Conservation (phyloP, 2,329 filamentous ascomycete genomes). For the Apiospora marii region DNA sequence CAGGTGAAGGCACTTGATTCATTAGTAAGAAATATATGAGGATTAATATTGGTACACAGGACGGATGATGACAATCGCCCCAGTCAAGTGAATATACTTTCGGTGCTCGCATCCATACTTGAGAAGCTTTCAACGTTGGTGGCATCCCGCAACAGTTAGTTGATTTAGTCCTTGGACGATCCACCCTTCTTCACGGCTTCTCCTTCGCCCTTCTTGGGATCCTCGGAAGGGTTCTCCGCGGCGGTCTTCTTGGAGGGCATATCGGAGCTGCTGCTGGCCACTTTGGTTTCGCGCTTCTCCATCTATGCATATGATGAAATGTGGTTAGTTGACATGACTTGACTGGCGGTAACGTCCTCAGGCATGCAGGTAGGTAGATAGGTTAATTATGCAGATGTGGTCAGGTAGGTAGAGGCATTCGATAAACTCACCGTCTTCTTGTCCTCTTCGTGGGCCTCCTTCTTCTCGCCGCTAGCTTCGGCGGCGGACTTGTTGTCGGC, state of each 20-base stretch:
- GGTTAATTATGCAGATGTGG: too few species aligned
- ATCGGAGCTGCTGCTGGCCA: slow-evolving; percentile 32
- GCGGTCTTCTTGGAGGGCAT: slow-evolving; percentile 36
- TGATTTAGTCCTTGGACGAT: slow-evolving; percentile 20
- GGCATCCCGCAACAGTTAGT: background rate
- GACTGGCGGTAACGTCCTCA: background rate
- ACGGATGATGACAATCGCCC: background rate
- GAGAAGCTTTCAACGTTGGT: background rate
- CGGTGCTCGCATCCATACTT: background rate
- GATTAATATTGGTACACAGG: background rate
- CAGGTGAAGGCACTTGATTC: background rate
- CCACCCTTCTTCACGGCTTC: slow-evolving; percentile 34
- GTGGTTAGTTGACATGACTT: background rate
- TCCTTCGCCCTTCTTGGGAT: slow-evolving; percentile 37
- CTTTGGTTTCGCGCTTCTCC: slow-evolving; percentile 32
- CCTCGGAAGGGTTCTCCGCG: slow-evolving; percentile 37
- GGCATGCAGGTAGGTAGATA: background rate
- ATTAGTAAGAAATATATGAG: background rate
- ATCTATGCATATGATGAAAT: slow-evolving; percentile 25
- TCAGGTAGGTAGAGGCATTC: too few species aligned
- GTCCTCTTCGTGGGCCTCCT: slow-evolving; percentile 34
- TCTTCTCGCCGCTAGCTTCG: slow-evolving; percentile 33
- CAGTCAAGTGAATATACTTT: background rate
- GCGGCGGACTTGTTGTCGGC: slow-evolving; percentile 33
- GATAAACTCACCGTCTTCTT: slow-evolving; percentile 32